Conservation (phyloP, 495 filamentous ascomycete species). For the Cercophora scortea region DNA sequence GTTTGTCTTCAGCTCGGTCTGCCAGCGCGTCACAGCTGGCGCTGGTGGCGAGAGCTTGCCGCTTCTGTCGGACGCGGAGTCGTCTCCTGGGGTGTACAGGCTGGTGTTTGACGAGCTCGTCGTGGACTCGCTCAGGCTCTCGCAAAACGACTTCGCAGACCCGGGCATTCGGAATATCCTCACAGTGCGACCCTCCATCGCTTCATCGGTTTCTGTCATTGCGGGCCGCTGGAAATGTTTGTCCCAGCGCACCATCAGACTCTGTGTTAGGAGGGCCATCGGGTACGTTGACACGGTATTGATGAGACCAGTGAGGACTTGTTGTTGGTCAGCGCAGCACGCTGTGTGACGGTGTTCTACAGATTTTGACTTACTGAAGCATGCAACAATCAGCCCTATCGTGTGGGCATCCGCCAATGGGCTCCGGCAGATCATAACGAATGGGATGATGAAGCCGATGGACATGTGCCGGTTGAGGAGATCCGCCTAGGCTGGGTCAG, state of each 20-base stretch:
- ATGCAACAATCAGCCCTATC: conserved; percentile 27
- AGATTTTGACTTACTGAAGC: conserved; percentile 25
- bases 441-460: conserved; percentile 38
- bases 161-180: neutral
- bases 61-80: too few species aligned
- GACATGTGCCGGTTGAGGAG: conserved; percentile 43
- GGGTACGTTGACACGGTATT: conserved; percentile 17
- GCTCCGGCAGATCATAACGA: conserved; percentile 37
- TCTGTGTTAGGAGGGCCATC: conserved; percentile 15
- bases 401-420: conserved; percentile 20
- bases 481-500: conserved; percentile 16
- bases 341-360: neutral
- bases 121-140: too few species aligned
- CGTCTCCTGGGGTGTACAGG: too few species aligned
- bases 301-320: conserved; percentile 22
- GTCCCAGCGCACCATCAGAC: conserved; percentile 18
- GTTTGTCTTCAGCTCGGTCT: too few species aligned
- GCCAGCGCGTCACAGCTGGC: too few species aligned
- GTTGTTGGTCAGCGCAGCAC: neutral
- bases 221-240: neutral
- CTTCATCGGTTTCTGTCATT: neutral
- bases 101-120: too few species aligned
- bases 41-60: too few species aligned
- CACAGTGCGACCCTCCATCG: neutral
- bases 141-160: conserved; percentile 2